These are phyloP conservation scores for Sporothrix pallida DNA, from an alignment of 2,329 filamentous ascomycete genomes.

Conservation along the genomic window DNA sequence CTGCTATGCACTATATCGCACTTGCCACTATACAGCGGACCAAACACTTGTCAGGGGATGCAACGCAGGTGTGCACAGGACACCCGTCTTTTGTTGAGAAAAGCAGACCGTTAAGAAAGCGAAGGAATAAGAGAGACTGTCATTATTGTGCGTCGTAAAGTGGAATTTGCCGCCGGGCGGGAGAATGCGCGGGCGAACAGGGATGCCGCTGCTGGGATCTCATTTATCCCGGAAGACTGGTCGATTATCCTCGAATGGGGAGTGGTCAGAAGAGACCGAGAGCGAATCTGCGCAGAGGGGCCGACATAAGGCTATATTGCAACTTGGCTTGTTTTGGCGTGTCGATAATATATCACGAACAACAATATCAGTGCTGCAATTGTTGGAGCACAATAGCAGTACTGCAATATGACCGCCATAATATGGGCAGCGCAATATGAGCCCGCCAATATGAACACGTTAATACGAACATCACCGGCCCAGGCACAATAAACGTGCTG, in stretches of 20 bases:
- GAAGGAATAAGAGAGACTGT: no score
- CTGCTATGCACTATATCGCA: constrained; percentile 5
- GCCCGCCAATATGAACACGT: no score
- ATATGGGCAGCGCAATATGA: no score
- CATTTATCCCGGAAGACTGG: constrained; percentile 20
- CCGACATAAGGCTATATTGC: neutral
- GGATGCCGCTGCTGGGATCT: neutral
- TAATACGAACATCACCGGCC: neutral
- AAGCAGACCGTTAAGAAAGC: no score
- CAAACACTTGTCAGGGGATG: neutral
- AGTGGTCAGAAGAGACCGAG: neutral
- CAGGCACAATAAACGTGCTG: constrained; percentile 6
- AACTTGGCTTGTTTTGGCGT: no score
- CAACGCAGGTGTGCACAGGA: neutral
- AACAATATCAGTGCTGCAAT: no score
- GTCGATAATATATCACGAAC: no score
- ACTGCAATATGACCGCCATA: no score
- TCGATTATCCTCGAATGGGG: constrained; percentile 3
- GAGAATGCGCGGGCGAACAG: neutral
- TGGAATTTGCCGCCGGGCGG: constrained; percentile 14
- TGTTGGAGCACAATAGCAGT: no score
- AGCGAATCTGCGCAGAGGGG: neutral
- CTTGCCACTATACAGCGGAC: constrained; percentile 20
- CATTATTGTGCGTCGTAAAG: neutral
- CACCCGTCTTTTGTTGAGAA: neutral